phyloP scores from a whole-genome alignment of 1,284 basidiomycete species.

The Cryptococcus hybrid region DNA sequence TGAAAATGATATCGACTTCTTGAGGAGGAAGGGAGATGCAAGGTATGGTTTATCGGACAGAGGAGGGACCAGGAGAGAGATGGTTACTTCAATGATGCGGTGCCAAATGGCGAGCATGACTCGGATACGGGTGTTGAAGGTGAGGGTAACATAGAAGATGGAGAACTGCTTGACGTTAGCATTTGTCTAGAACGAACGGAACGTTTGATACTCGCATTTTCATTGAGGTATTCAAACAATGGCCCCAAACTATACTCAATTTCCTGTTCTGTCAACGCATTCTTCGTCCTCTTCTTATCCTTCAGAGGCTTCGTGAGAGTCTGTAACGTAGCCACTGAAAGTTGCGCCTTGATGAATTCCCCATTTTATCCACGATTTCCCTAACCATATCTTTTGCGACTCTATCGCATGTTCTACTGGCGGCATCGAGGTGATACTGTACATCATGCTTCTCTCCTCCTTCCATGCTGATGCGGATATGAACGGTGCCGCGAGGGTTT shows the following conservation, averaged over 20 bases:
- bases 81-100: slow-evolving; percentile 40
- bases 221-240: slow-evolving; percentile 46
- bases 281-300: slow-evolving; percentile 37
- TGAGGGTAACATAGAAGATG: slow-evolving; percentile 41
- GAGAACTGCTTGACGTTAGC: slow-evolving; percentile 32
- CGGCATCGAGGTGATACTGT: slow-evolving; percentile 37
- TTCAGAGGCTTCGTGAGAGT: slow-evolving; percentile 32
- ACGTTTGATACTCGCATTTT: slow-evolving; percentile 36
- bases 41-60: slow-evolving; percentile 37
- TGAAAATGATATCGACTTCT: slow-evolving; percentile 48
- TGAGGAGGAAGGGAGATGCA: slow-evolving; percentile 3
- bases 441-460: slow-evolving; percentile 45
- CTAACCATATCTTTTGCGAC: slow-evolving; percentile 40
- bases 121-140: slow-evolving; percentile 20
- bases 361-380: slow-evolving; percentile 43
- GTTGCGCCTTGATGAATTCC: slow-evolving; percentile 33
- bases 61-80: slow-evolving; percentile 46
- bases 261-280: slow-evolving; percentile 33
- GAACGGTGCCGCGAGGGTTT: slow-evolving; percentile 37
- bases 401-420: slow-evolving; percentile 33
- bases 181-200: not conserved
- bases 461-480: slow-evolving; percentile 43
- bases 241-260: slow-evolving; percentile 39
- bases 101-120: slow-evolving; percentile 43
- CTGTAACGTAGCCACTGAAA: slow-evolving; percentile 23